Evolutionary conservation across 768 basidiomycete species (phyloP).

Genomic region (Fistulinella prunicolor): DNA sequence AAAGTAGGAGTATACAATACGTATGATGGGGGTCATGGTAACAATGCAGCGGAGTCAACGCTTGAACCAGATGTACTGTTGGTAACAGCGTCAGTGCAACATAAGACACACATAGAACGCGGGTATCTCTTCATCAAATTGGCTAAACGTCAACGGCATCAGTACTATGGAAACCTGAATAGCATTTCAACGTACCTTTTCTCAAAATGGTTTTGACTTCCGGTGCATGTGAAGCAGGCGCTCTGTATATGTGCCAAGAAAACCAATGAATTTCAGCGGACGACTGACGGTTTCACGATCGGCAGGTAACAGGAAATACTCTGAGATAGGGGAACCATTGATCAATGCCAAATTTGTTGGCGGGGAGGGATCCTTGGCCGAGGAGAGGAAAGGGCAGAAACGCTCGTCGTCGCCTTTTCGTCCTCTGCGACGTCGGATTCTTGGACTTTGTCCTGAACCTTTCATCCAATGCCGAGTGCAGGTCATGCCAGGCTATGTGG

Average conservation of each 20-base stretch:
- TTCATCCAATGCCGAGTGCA: too few relatives aligned
- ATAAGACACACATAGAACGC: constrained; percentile 37
- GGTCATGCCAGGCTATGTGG: too few relatives aligned
- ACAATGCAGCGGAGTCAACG: constrained; percentile 48
- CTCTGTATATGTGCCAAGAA: constrained; percentile 82
- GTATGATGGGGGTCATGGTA: background rate
- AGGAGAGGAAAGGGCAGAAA: constrained; percentile 19
- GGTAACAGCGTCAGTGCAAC: constrained; percentile 7
- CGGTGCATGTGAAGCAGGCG: constrained; percentile 67
- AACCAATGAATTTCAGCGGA: constrained; percentile 80
- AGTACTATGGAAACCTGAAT: background rate
- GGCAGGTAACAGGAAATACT: constrained; percentile 70
- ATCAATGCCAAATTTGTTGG: constrained; percentile 69
- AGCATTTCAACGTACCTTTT: constrained; percentile 48
- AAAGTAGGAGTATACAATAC: background rate
- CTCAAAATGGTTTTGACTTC: constrained; percentile 61
- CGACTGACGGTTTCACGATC: constrained; percentile 82
- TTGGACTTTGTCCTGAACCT: constrained; percentile 43
- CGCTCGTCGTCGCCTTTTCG: constrained; percentile 3
- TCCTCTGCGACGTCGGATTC: constrained; percentile 5
- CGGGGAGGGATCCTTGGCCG: constrained; percentile 31
- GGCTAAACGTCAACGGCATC: constrained; percentile 43
- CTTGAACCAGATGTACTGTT: constrained; percentile 94
- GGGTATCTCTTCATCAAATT: constrained; percentile 88
- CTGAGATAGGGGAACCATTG: constrained; percentile 77